Evolutionary conservation across 2,329 filamentous ascomycete species (phyloP), one percentile per base, ranked within the genome.

Genomic region (Fusarium mangiferae): DNA sequence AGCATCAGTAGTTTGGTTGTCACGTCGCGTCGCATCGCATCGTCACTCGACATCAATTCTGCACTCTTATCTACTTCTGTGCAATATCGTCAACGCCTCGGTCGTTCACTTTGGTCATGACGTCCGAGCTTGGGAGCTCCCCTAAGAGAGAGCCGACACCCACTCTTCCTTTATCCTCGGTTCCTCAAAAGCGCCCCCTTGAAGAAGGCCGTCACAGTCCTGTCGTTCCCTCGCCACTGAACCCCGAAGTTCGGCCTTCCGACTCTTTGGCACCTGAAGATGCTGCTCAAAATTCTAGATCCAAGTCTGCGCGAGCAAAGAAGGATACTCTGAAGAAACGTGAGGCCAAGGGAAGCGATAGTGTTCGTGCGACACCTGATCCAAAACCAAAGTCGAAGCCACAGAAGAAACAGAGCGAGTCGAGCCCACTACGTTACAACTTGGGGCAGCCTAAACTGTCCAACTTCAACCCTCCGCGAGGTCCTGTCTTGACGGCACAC

Each of bases 181-280:
- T 92, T 30, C 90, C 91, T 7, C 88, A 92, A 79, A 93, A 93
- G 78, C 90, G 91, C 67, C 84, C 86, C 28, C 85, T 92, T 36
- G 91, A 93, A 69, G 92, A 93, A 77, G 90, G 90, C 79, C 73
- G 72, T 41, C 91, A 95, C 81, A 88, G 88, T 69, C 93, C 93
- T 9, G 87, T 90, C 18, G 87, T 94, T 5, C 90, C 93, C 6
- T 95, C 93, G 17, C 93, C 93, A 35, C 88, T 95, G 70, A 95
- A 95, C 76, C 90, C 91, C 52, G 90, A 92, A 51, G 86, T 87
- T 71, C 89, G 80, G 68, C 75, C 80, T 15, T 79, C 79, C 46
- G 84, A 84, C 62, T 77, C 81, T 6, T 81, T 82, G 28, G 78
- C 81, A 20, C 80, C 81, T 18, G 86, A 88, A 41, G 88, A 90